Percentiles rank a stretch among this genome's conserved stretches.
phyloP scores from a whole-genome alignment of 164 flowering plant genomes.

The Brasenia schreberi region DNA sequence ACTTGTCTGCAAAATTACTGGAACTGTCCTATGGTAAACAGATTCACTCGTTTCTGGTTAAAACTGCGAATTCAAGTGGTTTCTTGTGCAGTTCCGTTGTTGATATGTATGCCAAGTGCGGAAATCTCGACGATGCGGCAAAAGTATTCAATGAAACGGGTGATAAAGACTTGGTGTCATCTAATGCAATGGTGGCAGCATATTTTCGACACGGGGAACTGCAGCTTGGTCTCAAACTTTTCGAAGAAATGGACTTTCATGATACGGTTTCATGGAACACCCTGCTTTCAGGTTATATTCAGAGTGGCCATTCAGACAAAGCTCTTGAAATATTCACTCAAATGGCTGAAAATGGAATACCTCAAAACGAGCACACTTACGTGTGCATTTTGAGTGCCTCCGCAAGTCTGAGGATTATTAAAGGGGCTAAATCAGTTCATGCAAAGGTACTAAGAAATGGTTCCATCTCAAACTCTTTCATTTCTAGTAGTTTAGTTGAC shows the following conservation, averaged over 20 bases:
- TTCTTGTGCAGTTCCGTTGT: slow-evolving; percentile 50
- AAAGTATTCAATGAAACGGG: slow-evolving; percentile 25
- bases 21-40: slow-evolving; percentile 34
- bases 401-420: slow-evolving; percentile 29
- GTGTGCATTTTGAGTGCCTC: slow-evolving; percentile 52
- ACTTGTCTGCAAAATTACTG: slow-evolving; percentile 33
- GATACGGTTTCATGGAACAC: slow-evolving; percentile 80
- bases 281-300: slow-evolving; percentile 48
- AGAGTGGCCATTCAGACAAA: slow-evolving; percentile 34
- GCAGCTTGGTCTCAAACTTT: slow-evolving; percentile 40
- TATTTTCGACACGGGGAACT: slow-evolving; percentile 68
- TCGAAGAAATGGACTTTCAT: slow-evolving; percentile 29
- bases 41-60: slow-evolving; percentile 57
- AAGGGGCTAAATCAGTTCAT: slow-evolving; percentile 55
- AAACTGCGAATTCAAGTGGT: slow-evolving; percentile 33
- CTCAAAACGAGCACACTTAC: slow-evolving; percentile 49
- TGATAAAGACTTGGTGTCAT: slow-evolving; percentile 34
- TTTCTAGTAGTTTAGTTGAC: slow-evolving; percentile 58
- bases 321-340: slow-evolving; percentile 31
- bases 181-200: slow-evolving; percentile 78
- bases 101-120: slow-evolving; percentile 84
- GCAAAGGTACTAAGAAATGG: slow-evolving; percentile 41
- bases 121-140: slow-evolving; percentile 30
- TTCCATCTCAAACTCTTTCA: slow-evolving; percentile 35
- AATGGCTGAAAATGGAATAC: slow-evolving; percentile 37